phyloP scores from a whole-genome alignment of 2,329 filamentous ascomycete genomes.

The Cadophora malorum region DNA sequence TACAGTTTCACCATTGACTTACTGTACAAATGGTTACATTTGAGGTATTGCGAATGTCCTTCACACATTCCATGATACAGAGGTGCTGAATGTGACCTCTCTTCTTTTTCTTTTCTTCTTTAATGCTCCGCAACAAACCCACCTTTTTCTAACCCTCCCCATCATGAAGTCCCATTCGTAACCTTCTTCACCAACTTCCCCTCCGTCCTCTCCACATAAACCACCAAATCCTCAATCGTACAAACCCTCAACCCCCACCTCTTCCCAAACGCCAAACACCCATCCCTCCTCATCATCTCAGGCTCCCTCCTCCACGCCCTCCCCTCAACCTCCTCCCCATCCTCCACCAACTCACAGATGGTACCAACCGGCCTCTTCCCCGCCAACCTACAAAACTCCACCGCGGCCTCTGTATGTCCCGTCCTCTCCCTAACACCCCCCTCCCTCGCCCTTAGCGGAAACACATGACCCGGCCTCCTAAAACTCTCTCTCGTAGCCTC shows the following conservation, averaged over 20 bases:
- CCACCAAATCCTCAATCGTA: constrained; percentile 90
- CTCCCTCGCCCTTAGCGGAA: constrained; percentile 79
- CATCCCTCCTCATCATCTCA: constrained; percentile 93
- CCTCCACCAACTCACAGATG: constrained; percentile 91
- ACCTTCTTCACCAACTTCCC: constrained; percentile 40
- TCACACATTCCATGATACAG: background rate
- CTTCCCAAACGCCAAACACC: constrained; percentile 85
- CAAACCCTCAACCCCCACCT: constrained; percentile 91
- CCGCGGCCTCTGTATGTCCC: constrained; percentile 92
- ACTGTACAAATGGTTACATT: too few species aligned
- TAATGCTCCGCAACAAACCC: background rate
- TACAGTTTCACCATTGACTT: too few species aligned
- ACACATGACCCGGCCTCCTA: constrained; percentile 85
- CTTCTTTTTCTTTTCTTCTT: background rate
- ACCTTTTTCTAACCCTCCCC: background rate
- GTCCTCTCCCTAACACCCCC: constrained; percentile 81
- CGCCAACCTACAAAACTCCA: constrained; percentile 87
- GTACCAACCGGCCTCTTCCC: constrained; percentile 79
- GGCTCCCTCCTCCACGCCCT: constrained; percentile 67
- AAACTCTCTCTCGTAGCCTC: constrained; percentile 62
- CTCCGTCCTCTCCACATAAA: constrained; percentile 54
- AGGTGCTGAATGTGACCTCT: background rate
- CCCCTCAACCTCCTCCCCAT: constrained; percentile 75
- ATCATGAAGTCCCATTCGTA: constrained; percentile 34
- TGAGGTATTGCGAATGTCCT: background rate